Evolutionary conservation across 805 yeast species (phyloP).

Genomic region (Candida berthetii): DNA sequence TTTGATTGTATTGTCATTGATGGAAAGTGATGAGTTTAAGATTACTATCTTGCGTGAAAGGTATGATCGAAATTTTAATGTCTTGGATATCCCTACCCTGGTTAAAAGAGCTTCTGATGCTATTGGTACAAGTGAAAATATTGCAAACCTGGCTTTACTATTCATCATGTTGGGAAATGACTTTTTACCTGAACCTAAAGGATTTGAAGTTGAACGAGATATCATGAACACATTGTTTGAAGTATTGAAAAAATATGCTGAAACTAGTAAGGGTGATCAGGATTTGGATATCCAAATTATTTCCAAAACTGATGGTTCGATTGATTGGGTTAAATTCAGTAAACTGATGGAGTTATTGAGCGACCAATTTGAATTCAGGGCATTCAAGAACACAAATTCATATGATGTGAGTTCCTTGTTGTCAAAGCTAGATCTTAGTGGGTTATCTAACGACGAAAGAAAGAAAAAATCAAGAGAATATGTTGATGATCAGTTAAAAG

Average conservation of each 20-base stretch:
- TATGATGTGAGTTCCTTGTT: conserved; percentile 1
- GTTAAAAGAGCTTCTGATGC: too few species aligned
- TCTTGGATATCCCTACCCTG: too few species aligned
- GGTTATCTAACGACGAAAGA: conserved; percentile 40
- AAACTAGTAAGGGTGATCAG: conserved; percentile 19
- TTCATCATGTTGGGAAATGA: conserved; percentile 94
- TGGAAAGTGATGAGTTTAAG: conserved; percentile 28
- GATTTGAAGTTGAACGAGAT: conserved; percentile 78
- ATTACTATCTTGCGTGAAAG: too few species aligned
- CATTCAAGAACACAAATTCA: neutral
- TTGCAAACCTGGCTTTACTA: conserved; percentile 46
- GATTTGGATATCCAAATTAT: too few species aligned
- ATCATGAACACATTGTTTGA: conserved; percentile 78
- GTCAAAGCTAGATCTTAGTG: neutral
- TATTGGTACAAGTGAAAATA: too few species aligned
- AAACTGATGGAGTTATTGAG: too few species aligned
- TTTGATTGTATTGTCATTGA: conserved; percentile 81
- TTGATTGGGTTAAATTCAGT: conserved; percentile 60
- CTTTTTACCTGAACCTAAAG: conserved; percentile 90
- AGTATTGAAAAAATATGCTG: conserved; percentile 70
- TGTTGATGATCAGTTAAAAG: too few species aligned
- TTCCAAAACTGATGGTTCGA: conserved; percentile 63
- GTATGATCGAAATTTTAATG: too few species aligned
- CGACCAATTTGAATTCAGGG: conserved; percentile 45
- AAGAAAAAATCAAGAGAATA: conserved; percentile 36